These are phyloP conservation scores for Brassica balearica DNA, from an alignment of 441 rosid species.

Conservation along the genomic window DNA sequence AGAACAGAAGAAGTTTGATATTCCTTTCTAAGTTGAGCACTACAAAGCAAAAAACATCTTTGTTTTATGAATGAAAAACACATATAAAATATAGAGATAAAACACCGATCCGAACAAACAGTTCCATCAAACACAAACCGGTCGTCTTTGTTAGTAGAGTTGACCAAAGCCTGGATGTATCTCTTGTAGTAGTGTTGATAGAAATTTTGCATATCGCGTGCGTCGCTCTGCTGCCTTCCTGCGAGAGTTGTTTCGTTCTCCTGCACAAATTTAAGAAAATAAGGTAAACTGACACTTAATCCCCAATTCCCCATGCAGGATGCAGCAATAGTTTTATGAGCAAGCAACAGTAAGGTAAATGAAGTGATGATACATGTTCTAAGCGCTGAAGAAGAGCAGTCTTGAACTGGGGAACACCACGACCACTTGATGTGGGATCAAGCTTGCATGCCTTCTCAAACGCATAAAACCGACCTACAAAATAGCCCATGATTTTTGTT, in stretches of 20 bases:
- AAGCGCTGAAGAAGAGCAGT: constrained; percentile 70
- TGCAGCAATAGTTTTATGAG: background rate
- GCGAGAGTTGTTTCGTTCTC: constrained; percentile 67
- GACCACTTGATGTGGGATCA: constrained; percentile 85
- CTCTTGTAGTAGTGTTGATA: constrained; percentile 68
- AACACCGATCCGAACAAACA: constrained; percentile 1
- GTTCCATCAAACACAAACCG: constrained; percentile 51
- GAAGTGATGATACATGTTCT: constrained; percentile 56
- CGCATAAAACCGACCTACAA: constrained; percentile 74
- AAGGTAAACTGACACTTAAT: background rate
- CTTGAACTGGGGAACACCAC: constrained; percentile 83
- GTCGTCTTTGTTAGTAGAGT: constrained; percentile 68
- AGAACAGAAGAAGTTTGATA: constrained; percentile 77
- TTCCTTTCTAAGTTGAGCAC: constrained; percentile 75
- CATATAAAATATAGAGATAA: constrained; percentile 4
- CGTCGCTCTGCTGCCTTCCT: constrained; percentile 70
- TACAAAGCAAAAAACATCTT: constrained; percentile 43
- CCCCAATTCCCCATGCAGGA: too few species aligned
- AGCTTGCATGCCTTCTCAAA: constrained; percentile 69
- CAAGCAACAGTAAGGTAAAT: constrained; percentile 20
- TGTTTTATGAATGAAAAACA: background rate
- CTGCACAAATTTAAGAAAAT: constrained; percentile 43
- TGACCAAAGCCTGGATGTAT: constrained; percentile 66
- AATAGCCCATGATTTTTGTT: background rate
- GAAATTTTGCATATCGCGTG: constrained; percentile 71